phyloP scores from a whole-genome alignment of 2,329 filamentous ascomycete species.

The Talaromyces sp. region DNA sequence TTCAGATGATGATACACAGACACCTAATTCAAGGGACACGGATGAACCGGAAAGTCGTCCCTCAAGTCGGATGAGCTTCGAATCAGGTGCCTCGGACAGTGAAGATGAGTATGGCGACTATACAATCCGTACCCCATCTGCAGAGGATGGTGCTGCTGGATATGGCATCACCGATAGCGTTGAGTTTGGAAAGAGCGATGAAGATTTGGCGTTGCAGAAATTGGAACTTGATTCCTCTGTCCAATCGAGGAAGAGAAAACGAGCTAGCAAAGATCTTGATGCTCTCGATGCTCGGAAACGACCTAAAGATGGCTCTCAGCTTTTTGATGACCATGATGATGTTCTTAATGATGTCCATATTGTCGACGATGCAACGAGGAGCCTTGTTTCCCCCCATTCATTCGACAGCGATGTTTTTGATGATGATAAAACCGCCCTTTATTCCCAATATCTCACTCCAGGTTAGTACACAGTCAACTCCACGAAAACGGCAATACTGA shows the following conservation, averaged over 20 bases:
- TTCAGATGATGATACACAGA: conserved; percentile 76
- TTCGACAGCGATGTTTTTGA: conserved; percentile 3
- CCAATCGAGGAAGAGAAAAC: conserved; percentile 66
- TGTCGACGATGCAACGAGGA: neutral
- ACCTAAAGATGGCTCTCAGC: conserved; percentile 77
- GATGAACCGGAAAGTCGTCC: conserved; percentile 82
- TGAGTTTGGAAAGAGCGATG: conserved; percentile 15
- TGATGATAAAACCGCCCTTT: neutral
- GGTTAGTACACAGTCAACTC: conserved; percentile 1
- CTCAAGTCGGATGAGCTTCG: conserved; percentile 63
- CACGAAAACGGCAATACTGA: neutral
- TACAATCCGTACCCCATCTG: conserved; percentile 16
- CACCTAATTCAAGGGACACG: conserved; percentile 66
- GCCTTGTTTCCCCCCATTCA: neutral
- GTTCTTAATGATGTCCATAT: conserved; percentile 31
- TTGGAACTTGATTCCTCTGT: conserved; percentile 46
- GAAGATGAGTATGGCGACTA: conserved; percentile 35
- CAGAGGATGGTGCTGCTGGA: conserved; percentile 18
- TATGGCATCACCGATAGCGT: conserved; percentile 14
- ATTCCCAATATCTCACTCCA: neutral
- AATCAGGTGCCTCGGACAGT: conserved; percentile 48
- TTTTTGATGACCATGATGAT: conserved; percentile 62
- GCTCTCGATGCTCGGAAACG: conserved; percentile 70
- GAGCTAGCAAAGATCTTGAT: conserved; percentile 51
- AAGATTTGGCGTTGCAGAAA: conserved; percentile 13